Evolutionary conservation across 139 green algal genomes (phyloP).

Genomic region (Yamagishiella unicocca): DNA sequence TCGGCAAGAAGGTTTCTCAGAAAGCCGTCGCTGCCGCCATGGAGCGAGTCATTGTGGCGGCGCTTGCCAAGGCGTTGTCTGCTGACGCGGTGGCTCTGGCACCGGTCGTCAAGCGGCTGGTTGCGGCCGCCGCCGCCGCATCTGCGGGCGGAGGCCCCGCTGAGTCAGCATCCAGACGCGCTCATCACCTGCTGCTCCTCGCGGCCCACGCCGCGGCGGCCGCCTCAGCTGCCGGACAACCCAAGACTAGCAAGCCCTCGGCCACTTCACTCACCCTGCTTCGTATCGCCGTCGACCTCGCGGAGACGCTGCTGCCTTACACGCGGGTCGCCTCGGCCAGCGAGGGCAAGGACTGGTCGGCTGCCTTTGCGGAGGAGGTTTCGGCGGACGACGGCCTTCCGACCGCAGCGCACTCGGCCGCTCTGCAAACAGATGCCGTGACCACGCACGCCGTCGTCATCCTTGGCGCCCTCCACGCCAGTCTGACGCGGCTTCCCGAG

Average conservation of each 20-base stretch:
- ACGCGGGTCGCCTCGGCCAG: neutral
- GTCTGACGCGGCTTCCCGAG: neutral
- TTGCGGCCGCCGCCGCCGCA: neutral
- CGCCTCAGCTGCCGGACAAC: neutral
- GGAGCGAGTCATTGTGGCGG: conserved; percentile 4
- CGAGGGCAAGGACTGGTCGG: neutral
- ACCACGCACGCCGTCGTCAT: neutral
- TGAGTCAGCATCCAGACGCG: conserved; percentile 21
- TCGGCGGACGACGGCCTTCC: neutral
- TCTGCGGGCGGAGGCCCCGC: neutral
- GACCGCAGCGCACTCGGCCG: neutral
- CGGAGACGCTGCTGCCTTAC: conserved; percentile 24
- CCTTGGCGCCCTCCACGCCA: neutral
- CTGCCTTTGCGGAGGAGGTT: neutral
- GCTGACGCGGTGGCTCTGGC: neutral
- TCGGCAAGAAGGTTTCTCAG: neutral
- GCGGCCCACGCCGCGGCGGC: conserved; percentile 8
- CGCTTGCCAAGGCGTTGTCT: neutral
- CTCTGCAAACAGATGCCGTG: neutral
- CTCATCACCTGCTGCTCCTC: conserved; percentile 59
- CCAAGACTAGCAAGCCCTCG: neutral
- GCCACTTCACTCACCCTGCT: neutral
- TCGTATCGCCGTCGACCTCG: neutral
- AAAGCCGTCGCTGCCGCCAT: neutral
- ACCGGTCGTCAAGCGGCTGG: neutral